Percentiles rank a stretch among this genome's conserved stretches.
Conservation (phyloP, 805 yeast species). For the Candida andamanensis region DNA sequence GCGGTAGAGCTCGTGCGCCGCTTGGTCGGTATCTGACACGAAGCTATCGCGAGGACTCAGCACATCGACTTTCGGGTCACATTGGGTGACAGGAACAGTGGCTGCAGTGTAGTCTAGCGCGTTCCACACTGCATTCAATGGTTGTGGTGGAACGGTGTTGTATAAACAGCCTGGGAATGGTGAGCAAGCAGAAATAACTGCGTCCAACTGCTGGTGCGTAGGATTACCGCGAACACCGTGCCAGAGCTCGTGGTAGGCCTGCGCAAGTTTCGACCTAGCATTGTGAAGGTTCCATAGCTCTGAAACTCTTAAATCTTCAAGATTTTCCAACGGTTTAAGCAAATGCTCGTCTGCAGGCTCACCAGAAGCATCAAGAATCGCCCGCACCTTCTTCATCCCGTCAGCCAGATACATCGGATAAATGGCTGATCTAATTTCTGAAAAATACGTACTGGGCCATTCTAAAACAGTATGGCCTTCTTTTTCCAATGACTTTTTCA, state of each 20-base stretch:
- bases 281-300: slow-evolving; percentile 10
- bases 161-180: slow-evolving; percentile 18
- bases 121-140: slow-evolving; percentile 32
- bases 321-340: background rate
- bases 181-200: slow-evolving; percentile 8
- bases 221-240: no score
- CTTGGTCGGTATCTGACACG: slow-evolving; percentile 7
- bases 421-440: slow-evolving; percentile 7
- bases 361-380: slow-evolving; percentile 5
- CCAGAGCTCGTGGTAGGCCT: slow-evolving; percentile 7
- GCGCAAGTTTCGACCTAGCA: slow-evolving; percentile 5
- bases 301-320: slow-evolving; percentile 7
- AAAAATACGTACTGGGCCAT: slow-evolving; percentile 9
- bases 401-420: slow-evolving; percentile 11
- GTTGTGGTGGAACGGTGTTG: slow-evolving; percentile 22
- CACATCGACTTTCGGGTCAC: slow-evolving; percentile 8
- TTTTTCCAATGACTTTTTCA: slow-evolving; percentile 16
- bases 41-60: slow-evolving; percentile 3
- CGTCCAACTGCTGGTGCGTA: slow-evolving; percentile 7
- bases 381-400: slow-evolving; percentile 8
- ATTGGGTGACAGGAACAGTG: slow-evolving; percentile 49
- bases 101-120: slow-evolving; percentile 15
- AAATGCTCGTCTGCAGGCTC: slow-evolving; percentile 9
- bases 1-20: slow-evolving; percentile 7
- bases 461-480: slow-evolving; percentile 48